A percentile compares a stretch with the other conserved stretches of the same genome.
Evolutionary conservation across 139 green algal species (phyloP).

Genomic region (Picochlorum sp.): DNA sequence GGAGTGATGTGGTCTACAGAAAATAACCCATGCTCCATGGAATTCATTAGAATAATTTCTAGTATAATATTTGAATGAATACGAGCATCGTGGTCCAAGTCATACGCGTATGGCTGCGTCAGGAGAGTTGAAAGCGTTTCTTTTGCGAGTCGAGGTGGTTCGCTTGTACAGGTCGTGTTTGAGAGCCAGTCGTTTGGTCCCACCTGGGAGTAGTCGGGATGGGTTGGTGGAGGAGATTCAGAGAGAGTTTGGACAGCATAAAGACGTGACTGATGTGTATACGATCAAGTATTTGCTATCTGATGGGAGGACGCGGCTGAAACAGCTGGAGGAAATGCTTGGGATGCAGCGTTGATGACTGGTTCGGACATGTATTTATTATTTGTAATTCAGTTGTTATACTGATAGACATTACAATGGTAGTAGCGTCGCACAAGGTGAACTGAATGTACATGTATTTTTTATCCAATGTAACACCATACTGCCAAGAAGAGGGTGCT

Average conservation of each 20-base stretch:
- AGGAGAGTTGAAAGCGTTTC: slow-evolving; percentile 6
- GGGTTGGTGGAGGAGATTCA: neutral
- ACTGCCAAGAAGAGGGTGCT: slow-evolving; percentile 56
- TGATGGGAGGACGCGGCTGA: slow-evolving; percentile 9
- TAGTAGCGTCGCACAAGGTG: neutral
- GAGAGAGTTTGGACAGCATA: slow-evolving; percentile 7
- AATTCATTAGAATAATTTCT: too few relatives aligned
- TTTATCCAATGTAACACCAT: slow-evolving; percentile 69
- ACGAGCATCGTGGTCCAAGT: neutral
- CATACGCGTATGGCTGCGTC: too few relatives aligned
- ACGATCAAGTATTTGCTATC: slow-evolving; percentile 13
- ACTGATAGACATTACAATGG: neutral
- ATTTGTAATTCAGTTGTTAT: neutral
- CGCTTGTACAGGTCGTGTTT: slow-evolving; percentile 19
- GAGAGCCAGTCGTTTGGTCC: neutral
- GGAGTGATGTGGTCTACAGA: slow-evolving; percentile 51
- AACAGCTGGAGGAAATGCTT: slow-evolving; percentile 16
- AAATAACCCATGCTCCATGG: too few relatives aligned
- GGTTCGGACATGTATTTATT: neutral
- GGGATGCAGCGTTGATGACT: slow-evolving; percentile 10
- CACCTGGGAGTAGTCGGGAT: neutral
- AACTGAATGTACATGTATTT: slow-evolving; percentile 3
- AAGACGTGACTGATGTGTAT: neutral
- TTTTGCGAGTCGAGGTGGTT: slow-evolving; percentile 26
- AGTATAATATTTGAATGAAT: neutral